Base-by-base conservation (phyloP, 169 alveolate species). In the Babesia sp. region DNA sequence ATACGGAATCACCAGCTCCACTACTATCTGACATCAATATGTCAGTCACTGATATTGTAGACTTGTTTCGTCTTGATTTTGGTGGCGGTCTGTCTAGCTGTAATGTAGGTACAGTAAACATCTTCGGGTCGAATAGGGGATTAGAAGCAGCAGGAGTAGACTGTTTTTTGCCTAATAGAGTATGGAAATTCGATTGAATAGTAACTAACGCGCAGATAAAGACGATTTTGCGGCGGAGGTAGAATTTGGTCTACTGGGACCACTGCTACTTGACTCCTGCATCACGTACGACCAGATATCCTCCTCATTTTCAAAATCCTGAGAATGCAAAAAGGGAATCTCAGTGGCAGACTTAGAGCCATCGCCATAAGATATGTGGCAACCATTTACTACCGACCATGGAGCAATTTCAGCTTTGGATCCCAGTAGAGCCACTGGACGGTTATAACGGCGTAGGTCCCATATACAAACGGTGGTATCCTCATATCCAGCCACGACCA, bases 231-330 rank as follows among this genome's bases (percentile, higher is more conserved):
- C n/a, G n/a, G n/a, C n/a, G n/a, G n/a, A n/a, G n/a, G n/a, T n/a
- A n/a, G n/a, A n/a, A n/a, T n/a, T n/a, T n/a, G n/a, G n/a, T n/a
- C n/a, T n/a, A n/a, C n/a, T n/a, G n/a, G n/a, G n/a, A n/a, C n/a
- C n/a, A n/a, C n/a, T n/a, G n/a, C n/a, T n/a, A n/a, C n/a, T n/a
- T n/a, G n/a, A n/a, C n/a, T n/a, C 31, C 46, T 59, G 3, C 73
- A 54, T 68, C 28, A 78, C 59, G 28, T 78, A 78, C 16, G 67
- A 61, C 86, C 86, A 78, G 4, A 78, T 42, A 39, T 78, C 83
- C 16, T 78, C 82, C 54, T 68, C 86, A 22, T 51, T 22, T 7
- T 24, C 67, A 45, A 78, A 78, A n/a, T 78, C 86, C 55, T 50
- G 68, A 11, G 53, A 45, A 0, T 12, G 67, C 31, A 61, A 26